Evolutionary conservation across 257 asterid genomes (phyloP).

Genomic region (Prunella vulgaris): DNA sequence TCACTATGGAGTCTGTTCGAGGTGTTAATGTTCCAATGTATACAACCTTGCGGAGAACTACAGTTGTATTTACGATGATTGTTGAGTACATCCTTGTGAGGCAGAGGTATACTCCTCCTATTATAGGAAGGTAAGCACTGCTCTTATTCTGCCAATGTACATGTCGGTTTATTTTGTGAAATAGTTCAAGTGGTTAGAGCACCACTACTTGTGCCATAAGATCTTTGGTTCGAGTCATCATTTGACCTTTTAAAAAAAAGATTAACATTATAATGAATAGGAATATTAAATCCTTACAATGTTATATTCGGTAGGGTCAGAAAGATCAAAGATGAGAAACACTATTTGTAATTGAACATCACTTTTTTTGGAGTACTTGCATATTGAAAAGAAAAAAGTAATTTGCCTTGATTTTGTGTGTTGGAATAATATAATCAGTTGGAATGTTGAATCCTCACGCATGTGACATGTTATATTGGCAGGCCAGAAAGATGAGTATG

Average conservation of each 20-base stretch:
- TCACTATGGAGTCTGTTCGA: constrained; percentile 96
- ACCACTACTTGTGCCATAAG: too few species aligned
- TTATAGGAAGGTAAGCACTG: constrained; percentile 75
- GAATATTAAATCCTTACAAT: background rate
- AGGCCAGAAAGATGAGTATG: background rate
- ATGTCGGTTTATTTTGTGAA: background rate
- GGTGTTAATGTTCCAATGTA: constrained; percentile 99
- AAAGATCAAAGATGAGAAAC: too few species aligned
- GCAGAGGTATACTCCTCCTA: constrained; percentile 65
- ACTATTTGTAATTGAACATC: too few species aligned
- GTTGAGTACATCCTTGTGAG: constrained; percentile 74
- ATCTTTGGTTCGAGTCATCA: too few species aligned
- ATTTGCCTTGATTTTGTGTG: background rate
- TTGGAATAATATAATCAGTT: background rate
- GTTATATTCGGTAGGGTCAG: too few species aligned
- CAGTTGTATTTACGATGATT: constrained; percentile 95
- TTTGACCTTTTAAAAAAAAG: too few species aligned
- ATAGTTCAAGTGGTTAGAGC: too few species aligned
- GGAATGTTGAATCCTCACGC: background rate
- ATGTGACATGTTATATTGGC: background rate
- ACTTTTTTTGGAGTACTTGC: too few species aligned
- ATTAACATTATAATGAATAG: background rate
- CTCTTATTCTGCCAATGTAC: background rate
- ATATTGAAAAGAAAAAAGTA: too few species aligned
- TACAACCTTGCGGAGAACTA: constrained; percentile 94